Percentiles rank a stretch among this genome's conserved stretches.
Evolutionary conservation across 768 basidiomycete genomes (phyloP).

Genomic region (Lactarius sp.): DNA sequence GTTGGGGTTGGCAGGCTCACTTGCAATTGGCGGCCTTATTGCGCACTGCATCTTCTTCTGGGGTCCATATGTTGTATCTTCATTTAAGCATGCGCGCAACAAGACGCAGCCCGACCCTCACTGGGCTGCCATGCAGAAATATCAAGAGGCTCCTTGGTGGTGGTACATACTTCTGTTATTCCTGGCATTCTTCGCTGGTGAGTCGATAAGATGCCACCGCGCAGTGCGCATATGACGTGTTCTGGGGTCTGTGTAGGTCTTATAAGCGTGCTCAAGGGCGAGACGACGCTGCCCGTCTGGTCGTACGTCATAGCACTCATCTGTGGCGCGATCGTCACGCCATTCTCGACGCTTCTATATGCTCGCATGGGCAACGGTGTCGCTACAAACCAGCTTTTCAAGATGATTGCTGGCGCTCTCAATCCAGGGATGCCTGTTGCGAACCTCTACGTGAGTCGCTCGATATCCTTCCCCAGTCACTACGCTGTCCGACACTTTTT

Average conservation of each 20-base stretch:
- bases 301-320: conserved; percentile 54
- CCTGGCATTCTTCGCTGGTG: conserved; percentile 53
- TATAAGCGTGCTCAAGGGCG: conserved; percentile 46
- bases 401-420: conserved; percentile 57
- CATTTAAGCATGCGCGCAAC: conserved; percentile 45
- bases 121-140: conserved; percentile 55
- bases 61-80: conserved; percentile 45
- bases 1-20: conserved; percentile 45
- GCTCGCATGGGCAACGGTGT: conserved; percentile 60
- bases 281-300: conserved; percentile 61
- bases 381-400: conserved; percentile 57
- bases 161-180: conserved; percentile 51
- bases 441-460: conserved; percentile 51
- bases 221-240: neutral
- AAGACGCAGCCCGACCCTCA: conserved; percentile 53
- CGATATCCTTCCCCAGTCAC: neutral
- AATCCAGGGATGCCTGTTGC: conserved; percentile 63
- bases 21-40: conserved; percentile 51
- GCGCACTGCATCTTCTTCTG: conserved; percentile 50
- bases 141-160: conserved; percentile 56
- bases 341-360: conserved; percentile 51
- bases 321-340: conserved; percentile 42
- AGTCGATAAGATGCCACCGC: conserved; percentile 1
- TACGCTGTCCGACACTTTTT: neutral
- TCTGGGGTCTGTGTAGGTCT: conserved; percentile 6